Conservation (phyloP, 345 rosid species). For the Hirschfeldia incana region DNA sequence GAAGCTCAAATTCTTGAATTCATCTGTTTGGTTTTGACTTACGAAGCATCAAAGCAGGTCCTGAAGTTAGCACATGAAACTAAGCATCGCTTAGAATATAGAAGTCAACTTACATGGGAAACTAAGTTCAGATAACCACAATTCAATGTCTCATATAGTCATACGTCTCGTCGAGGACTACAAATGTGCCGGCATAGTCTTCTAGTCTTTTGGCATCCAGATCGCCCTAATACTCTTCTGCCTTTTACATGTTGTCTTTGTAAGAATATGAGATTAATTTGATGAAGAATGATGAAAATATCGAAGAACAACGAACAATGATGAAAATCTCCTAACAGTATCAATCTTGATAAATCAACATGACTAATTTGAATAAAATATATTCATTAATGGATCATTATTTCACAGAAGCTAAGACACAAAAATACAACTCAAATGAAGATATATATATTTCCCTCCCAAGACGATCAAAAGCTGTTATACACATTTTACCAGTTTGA, state of each 20-base stretch:
- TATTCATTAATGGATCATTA: conserved; percentile 11
- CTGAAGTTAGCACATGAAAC: neutral
- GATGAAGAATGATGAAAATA: too few relatives aligned
- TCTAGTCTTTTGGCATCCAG: too few relatives aligned
- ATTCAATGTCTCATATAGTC: too few relatives aligned
- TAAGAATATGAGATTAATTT: too few relatives aligned
- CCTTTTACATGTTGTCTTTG: too few relatives aligned
- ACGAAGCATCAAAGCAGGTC: neutral
- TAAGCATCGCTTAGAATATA: neutral
- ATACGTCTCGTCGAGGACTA: too few relatives aligned
- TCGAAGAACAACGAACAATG: too few relatives aligned
- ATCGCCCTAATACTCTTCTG: too few relatives aligned
- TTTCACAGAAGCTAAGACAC: conserved; percentile 16
- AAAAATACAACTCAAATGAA: conserved; percentile 25
- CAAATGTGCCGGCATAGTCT: too few relatives aligned
- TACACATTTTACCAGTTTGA: conserved; percentile 22
- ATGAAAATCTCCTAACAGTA: neutral
- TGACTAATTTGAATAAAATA: neutral
- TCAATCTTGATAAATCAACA: neutral
- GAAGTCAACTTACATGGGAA: too few relatives aligned
- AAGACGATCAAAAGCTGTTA: conserved; percentile 16
- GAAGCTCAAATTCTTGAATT: neutral
- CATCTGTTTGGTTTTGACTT: neutral
- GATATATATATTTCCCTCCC: conserved; percentile 12
- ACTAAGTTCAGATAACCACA: too few relatives aligned